Conservation (phyloP, 768 basidiomycete genomes). For the Mycena filopes region DNA sequence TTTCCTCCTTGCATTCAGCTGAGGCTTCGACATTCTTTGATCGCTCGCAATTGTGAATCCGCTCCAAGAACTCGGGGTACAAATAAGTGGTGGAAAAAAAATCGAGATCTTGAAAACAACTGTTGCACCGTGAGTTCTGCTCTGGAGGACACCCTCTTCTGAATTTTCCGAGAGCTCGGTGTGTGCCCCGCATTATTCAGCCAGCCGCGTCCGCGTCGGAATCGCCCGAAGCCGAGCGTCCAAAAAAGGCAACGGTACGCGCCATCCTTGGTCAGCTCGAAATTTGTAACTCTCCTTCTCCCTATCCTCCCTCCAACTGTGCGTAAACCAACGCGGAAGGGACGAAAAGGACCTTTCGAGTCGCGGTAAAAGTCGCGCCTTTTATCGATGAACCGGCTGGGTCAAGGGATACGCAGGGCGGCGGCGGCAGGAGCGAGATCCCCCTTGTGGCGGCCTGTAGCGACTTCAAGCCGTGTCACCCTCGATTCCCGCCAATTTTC, state of each 20-base stretch:
- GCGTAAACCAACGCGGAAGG: not conserved
- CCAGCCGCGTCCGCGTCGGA: no score
- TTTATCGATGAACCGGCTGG: conserved; percentile 28
- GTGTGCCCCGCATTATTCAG: no score
- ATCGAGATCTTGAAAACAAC: no score
- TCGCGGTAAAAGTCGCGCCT: conserved; percentile 21
- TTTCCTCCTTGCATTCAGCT: no score
- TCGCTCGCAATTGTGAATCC: no score
- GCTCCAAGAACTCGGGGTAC: no score
- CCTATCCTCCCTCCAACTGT: not conserved
- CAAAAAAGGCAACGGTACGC: not conserved
- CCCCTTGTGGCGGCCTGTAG: conserved; percentile 17
- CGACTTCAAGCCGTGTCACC: conserved; percentile 26
- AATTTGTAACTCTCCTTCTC: conserved; percentile 3
- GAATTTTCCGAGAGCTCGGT: no score
- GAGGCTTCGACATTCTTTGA: no score
- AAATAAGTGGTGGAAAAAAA: no score
- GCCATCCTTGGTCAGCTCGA: conserved; percentile 20
- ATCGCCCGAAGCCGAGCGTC: not conserved
- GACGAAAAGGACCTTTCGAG: not conserved
- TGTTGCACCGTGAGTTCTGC: no score
- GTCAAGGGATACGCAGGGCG: conserved; percentile 18
- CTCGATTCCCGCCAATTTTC: conserved; percentile 40
- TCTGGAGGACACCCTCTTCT: no score
- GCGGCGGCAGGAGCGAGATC: conserved; percentile 6